These are phyloP conservation scores for Colletotrichum scovillei DNA, from an alignment of 2,329 filamentous ascomycete genomes.

Conservation along the genomic window DNA sequence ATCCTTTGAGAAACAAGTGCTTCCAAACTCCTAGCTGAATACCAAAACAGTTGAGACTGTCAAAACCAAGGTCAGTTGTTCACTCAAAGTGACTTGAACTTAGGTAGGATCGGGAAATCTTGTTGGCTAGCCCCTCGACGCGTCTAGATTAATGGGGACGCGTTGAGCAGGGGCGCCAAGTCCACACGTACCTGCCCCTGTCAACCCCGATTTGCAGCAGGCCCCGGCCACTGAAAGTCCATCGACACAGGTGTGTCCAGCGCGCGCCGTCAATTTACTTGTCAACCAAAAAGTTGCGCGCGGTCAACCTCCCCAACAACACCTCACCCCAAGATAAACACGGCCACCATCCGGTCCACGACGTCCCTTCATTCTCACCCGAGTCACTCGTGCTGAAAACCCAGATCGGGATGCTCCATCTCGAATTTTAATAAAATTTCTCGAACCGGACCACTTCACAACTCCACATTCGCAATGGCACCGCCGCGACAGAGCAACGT, in stretches of 20 bases:
- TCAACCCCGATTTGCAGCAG: neutral
- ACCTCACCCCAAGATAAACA: conserved; percentile 11
- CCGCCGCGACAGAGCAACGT: conserved; percentile 29
- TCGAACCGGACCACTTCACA: neutral
- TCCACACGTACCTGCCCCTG: conserved; percentile 12
- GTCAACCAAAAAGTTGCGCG: conserved; percentile 29
- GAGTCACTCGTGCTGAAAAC: neutral
- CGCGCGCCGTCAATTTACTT: conserved; percentile 14
- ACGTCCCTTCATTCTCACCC: neutral
- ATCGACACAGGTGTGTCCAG: neutral
- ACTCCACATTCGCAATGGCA: conserved; percentile 27
- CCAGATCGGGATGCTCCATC: neutral
- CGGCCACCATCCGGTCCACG: neutral
- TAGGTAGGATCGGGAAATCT: neutral
- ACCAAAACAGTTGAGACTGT: neutral
- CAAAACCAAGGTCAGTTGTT: neutral
- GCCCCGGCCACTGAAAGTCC: conserved; percentile 22
- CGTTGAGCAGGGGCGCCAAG: conserved; percentile 22
- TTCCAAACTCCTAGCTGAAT: neutral
- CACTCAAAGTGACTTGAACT: neutral
- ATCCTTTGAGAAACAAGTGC: neutral
- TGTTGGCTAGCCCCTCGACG: conserved; percentile 37
- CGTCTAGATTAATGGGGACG: conserved; percentile 37
- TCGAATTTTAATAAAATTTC: neutral
- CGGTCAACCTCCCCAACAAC: conserved; percentile 10